Evolutionary conservation across 2,329 filamentous ascomycete species (phyloP).

Genomic region (Pseudogymnoascus sp.): DNA sequence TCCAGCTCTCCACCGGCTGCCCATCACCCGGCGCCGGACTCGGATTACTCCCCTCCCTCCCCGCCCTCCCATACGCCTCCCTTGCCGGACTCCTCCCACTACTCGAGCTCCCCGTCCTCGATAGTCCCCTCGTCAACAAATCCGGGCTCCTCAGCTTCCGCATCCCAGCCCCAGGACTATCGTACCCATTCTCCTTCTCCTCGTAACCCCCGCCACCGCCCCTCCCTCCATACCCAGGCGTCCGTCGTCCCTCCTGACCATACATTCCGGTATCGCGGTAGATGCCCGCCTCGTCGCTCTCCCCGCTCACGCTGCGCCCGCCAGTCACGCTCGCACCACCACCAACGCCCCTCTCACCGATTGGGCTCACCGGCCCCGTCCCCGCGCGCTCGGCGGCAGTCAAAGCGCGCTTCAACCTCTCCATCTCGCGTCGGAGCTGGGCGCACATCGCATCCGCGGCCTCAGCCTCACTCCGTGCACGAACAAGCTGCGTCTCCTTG

Average conservation of each 20-base stretch:
- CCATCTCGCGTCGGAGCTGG: conserved; percentile 76
- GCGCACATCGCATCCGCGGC: conserved; percentile 80
- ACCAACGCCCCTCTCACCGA: conserved; percentile 9
- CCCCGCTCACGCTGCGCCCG: conserved; percentile 36
- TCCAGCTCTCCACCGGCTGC: conserved; percentile 83
- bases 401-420: conserved; percentile 83
- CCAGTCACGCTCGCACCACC: conserved; percentile 33
- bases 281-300: conserved; percentile 50
- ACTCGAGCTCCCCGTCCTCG: conserved; percentile 19
- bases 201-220: conserved; percentile 40
- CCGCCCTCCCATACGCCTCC: conserved; percentile 22
- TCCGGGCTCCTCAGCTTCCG: conserved; percentile 24
- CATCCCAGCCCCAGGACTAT: not conserved
- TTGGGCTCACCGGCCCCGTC: conserved; percentile 25
- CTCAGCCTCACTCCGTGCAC: conserved; percentile 83
- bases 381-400: conserved; percentile 49
- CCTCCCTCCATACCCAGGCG: conserved; percentile 23
- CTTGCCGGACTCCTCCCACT: conserved; percentile 25
- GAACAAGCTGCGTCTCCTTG: conserved; percentile 93
- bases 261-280: conserved; percentile 42
- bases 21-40: conserved; percentile 25
- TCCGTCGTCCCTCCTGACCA: conserved; percentile 9
- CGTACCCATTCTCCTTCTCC: conserved; percentile 63
- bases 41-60: conserved; percentile 23
- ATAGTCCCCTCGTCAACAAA: conserved; percentile 8